phyloP scores from a whole-genome alignment of 306 rosid genomes.

The Ormosia emarginata region DNA sequence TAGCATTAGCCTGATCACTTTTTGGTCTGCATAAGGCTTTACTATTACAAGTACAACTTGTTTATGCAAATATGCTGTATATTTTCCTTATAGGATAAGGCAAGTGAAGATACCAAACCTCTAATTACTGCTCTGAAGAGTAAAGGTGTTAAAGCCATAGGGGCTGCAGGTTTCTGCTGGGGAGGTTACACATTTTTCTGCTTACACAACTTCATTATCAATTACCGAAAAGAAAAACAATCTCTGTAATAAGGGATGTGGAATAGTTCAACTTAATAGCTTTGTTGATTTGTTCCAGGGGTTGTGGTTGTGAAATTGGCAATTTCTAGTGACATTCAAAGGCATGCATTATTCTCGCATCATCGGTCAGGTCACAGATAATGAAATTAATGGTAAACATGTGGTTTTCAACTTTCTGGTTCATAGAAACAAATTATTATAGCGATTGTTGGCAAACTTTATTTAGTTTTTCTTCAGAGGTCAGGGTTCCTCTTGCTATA shows the following conservation, averaged over 20 bases:
- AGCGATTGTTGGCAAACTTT: background rate
- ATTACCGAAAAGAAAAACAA: background rate
- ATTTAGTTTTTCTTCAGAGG: constrained; percentile 26
- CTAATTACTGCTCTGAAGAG: constrained; percentile 49
- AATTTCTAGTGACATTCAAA: constrained; percentile 32
- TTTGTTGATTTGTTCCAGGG: constrained; percentile 23
- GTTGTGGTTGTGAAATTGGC: constrained; percentile 40
- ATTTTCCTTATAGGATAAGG: constrained; percentile 41
- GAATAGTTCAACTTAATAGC: background rate
- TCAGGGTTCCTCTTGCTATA: constrained; percentile 46
- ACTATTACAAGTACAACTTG: background rate
- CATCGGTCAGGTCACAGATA: constrained; percentile 25
- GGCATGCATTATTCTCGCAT: constrained; percentile 44
- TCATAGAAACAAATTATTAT: background rate
- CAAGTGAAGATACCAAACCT: constrained; percentile 40
- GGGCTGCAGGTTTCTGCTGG: constrained; percentile 68
- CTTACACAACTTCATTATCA: background rate
- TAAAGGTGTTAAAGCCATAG: constrained; percentile 49
- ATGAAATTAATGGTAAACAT: constrained; percentile 29
- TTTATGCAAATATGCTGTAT: background rate
- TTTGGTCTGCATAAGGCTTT: background rate
- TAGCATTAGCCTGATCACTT: background rate
- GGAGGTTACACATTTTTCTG: constrained; percentile 40
- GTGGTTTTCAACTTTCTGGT: background rate
- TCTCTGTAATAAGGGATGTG: background rate